Base-by-base conservation (phyloP, 768 basidiomycete species). In the Rhodotorula paludigena region DNA sequence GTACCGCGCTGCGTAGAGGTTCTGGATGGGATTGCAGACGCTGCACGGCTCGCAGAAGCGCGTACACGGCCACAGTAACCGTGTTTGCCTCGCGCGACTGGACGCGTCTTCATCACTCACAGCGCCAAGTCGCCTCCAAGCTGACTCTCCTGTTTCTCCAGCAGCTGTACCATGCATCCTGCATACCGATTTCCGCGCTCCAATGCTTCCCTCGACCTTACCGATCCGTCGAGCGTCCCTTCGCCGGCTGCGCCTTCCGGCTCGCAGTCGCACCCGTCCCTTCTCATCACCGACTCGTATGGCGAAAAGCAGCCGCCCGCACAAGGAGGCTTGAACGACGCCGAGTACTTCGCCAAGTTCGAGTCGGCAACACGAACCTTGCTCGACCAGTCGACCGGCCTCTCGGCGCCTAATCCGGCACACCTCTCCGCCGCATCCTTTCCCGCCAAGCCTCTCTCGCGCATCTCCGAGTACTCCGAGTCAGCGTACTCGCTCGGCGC, bases 401-500 rank as follows among this genome's bases (percentile, higher is more conserved):
- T 33, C 45, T 14, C 33, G 1, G 25, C 35, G 9, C 45, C 33
- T 8, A 42, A 55, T 15, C 54, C 38, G 11, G 57, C 45, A 5
- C 65, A 61, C 45, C 65, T 66, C 47, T 66, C 65, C 14, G 47
- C 56, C 32, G 5, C 35, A 16, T 9, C 30, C 23, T 21, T 14
- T 28, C 35, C 52, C 23, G 23, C 32, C 16, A 66, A 66, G 33
- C n/a, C 65, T 4, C 48, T 66, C 30, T 66, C 65, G 45, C 45
- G 65, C 21, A 66, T 66, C 65, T 47, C 54, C 0, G 65, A 66
- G 35, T 66, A 66, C 65, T 66, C 65, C 10, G 55, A 60, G 47
- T 66, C 65, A 28, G 65, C 60, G 21, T 66, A 66, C 48, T 66
- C 65, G 32, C 48, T 30, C 21, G 55, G 33, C 36, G n/a, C 54